Evolutionary conservation across 768 basidiomycete genomes (phyloP), one percentile per base, ranked within the genome.

Genomic region (Cyclocybe aegerita): DNA sequence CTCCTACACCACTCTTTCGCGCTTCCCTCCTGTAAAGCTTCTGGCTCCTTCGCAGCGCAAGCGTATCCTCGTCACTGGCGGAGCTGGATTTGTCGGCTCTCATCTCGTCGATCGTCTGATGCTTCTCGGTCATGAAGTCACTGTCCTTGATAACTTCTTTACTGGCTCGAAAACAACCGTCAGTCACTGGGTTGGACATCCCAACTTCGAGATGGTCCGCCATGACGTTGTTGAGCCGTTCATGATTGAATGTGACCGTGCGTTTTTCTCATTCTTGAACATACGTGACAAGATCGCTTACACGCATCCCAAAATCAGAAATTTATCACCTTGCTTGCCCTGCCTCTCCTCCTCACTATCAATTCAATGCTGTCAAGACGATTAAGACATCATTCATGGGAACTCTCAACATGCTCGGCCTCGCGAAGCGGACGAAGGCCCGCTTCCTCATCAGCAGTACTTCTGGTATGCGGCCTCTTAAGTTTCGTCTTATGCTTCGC

Each of bases 311-410:
- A 23, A 23, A 23, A 56, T 30, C 58, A 93, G 92, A 98, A 73
- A 98, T 99, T 57, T 99, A 98, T 70, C 96, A 99, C 68, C 82
- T 99, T 39, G 97, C 97, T 2, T 99, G 96, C 68, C 96, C 96
- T 14, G 96, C 94, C 15, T 98, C 94, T 1, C 94, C 94, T 41
- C 93, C 93, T 49, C 94, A 97, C 67, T 98, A 99, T 70, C 97
- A 99, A 66, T 94, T 89, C 70, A 96, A 99, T 72, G 87, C 94
- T 8, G 88, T 99, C 55, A 98, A 99, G 73, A 99, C 97, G 17
- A 82, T 98, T 72, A 98, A 98, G 70, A 98, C 97, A 0, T 96
- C 93, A 9, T 99, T 99, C 74, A 85, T 96, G 81, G 97, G 97
- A 39, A 98, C 97, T 4, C 75, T 98, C 54, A 98, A 99, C 75